These are phyloP conservation scores for Suillus plorans DNA, from an alignment of 768 basidiomycete species.

Conservation along the genomic window DNA sequence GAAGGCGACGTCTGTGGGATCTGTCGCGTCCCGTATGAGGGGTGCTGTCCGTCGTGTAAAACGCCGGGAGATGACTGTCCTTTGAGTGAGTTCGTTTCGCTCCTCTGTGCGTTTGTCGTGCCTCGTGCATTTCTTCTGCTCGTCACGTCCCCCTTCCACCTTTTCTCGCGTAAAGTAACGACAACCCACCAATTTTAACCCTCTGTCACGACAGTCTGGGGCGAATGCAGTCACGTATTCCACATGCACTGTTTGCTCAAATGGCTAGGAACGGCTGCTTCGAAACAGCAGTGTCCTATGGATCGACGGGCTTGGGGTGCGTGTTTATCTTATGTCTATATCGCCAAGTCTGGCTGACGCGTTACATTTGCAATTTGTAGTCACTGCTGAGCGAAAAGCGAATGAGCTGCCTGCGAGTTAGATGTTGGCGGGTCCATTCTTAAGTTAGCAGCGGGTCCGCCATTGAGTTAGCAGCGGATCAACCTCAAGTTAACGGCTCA, in stretches of 20 bases:
- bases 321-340: constrained; percentile 22
- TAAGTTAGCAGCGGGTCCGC: background rate
- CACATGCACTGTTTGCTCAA: constrained; percentile 98
- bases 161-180: background rate
- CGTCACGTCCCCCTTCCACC: background rate
- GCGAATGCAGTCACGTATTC: constrained; percentile 95
- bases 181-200: background rate
- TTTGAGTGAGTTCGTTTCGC: constrained; percentile 56
- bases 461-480: background rate
- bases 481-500: background rate
- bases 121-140: constrained; percentile 6
- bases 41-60: constrained; percentile 94
- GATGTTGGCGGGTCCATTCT: background rate
- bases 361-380: constrained; percentile 22
- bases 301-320: constrained; percentile 90
- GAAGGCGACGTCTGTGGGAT: constrained; percentile 81
- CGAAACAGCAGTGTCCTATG: constrained; percentile 98
- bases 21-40: constrained; percentile 89
- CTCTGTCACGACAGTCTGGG: constrained; percentile 70
- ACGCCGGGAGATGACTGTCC: constrained; percentile 97
- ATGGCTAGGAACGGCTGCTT: constrained; percentile 88
- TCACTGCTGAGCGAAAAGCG: constrained; percentile 57
- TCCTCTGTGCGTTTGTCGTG: background rate
- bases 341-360: background rate
- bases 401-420: constrained; percentile 15